Evolutionary conservation across 1,284 basidiomycete genomes (phyloP).

Genomic region (Microbotryum violaceum): DNA sequence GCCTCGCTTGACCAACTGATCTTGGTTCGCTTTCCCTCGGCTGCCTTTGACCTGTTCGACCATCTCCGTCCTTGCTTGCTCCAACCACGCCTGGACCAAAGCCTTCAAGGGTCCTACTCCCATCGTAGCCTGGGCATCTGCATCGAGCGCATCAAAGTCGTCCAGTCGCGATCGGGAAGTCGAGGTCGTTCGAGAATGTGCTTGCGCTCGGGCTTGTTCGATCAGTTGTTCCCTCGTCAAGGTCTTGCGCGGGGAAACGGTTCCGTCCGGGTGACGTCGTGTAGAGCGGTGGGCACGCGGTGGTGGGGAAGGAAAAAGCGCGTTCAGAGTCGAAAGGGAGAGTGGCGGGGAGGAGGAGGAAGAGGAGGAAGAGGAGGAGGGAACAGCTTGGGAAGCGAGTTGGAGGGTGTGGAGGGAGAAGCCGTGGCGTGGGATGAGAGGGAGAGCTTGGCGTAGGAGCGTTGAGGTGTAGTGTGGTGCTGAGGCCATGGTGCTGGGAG

Average conservation of each 20-base stretch:
- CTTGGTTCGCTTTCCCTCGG: neutral
- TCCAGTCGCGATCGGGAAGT: too few species aligned
- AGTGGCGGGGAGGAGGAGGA: neutral
- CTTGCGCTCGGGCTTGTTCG: too few species aligned
- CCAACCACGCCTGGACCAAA: slow-evolving; percentile 12
- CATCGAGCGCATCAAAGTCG: too few species aligned
- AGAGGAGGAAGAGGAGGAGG: neutral
- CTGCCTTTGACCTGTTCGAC: neutral
- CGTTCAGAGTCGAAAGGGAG: slow-evolving; percentile 8
- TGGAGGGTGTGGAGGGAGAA: slow-evolving; percentile 19
- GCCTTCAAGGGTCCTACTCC: too few species aligned
- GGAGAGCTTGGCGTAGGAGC: slow-evolving; percentile 20
- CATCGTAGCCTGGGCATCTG: too few species aligned
- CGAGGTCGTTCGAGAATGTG: too few species aligned
- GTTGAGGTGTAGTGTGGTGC: slow-evolving; percentile 1
- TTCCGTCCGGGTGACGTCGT: too few species aligned
- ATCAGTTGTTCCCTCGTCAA: too few species aligned
- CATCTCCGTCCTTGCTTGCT: slow-evolving; percentile 19
- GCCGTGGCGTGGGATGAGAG: slow-evolving; percentile 17
- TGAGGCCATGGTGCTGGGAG: neutral
- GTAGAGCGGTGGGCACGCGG: too few species aligned
- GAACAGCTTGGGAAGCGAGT: too few species aligned
- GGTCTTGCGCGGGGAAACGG: too few species aligned
- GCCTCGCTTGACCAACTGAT: slow-evolving; percentile 6
- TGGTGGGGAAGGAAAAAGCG: slow-evolving; percentile 25